Evolutionary conservation across 805 yeast genomes (phyloP).

Genomic region (Dipodascopsis tothii): DNA sequence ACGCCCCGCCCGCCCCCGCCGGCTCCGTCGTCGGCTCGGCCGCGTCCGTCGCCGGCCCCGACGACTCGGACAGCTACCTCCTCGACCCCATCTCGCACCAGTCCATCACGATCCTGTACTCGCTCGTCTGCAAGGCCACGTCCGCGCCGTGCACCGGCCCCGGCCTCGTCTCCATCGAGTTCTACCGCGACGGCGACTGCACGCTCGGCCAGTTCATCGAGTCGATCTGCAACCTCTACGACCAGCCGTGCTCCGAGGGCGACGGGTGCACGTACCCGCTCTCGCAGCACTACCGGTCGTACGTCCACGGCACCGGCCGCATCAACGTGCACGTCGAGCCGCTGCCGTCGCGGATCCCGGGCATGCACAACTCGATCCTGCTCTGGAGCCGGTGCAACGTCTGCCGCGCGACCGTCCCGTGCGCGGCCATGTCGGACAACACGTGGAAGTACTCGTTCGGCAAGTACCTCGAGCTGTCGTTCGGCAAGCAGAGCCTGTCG

Average conservation of each 20-base stretch:
- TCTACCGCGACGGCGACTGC: conserved; percentile 83
- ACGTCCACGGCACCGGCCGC: conserved; percentile 81
- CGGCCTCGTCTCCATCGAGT: conserved; percentile 71
- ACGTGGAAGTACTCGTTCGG: conserved; percentile 92
- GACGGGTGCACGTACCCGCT: conserved; percentile 73
- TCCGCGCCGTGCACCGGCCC: conserved; percentile 95
- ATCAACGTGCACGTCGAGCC: conserved; percentile 69
- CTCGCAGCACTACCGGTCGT: conserved; percentile 71
- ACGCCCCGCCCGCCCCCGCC: too few relatives aligned
- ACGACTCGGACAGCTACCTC: conserved; percentile 33
- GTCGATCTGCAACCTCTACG: conserved; percentile 60
- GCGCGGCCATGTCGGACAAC: conserved; percentile 71
- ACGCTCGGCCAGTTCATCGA: conserved; percentile 86
- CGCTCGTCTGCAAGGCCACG: conserved; percentile 72
- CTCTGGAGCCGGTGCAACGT: conserved; percentile 88
- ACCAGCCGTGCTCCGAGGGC: conserved; percentile 64
- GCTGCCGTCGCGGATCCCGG: conserved; percentile 49
- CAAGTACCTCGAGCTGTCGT: conserved; percentile 77
- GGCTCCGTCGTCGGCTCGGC: too few relatives aligned
- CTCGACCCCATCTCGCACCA: conserved; percentile 70
- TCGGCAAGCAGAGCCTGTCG: conserved; percentile 57
- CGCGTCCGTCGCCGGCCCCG: too few relatives aligned
- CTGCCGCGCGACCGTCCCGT: conserved; percentile 70
- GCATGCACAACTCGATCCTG: conserved; percentile 58
- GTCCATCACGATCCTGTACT: conserved; percentile 66